A percentile compares a stretch with the other conserved stretches of the same genome.
Conservation (phyloP, 306 rosid genomes). For the Citrullus mucosospermus region DNA sequence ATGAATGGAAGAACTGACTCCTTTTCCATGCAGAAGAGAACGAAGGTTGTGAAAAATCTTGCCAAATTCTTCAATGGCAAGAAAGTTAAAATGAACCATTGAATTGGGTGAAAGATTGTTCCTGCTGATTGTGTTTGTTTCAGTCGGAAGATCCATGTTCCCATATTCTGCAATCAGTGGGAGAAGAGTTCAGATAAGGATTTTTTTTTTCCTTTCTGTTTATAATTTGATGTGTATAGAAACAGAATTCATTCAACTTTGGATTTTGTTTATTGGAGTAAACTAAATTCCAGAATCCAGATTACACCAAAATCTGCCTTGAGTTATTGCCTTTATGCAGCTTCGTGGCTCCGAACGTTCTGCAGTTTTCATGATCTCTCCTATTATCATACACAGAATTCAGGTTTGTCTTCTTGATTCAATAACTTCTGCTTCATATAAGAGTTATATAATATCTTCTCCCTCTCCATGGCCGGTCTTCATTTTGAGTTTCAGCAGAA, state of each 20-base stretch:
- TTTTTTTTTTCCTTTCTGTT: background rate
- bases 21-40: conserved; percentile 50
- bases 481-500: background rate
- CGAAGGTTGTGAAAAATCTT: conserved; percentile 50
- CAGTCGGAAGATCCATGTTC: background rate
- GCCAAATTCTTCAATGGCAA: conserved; percentile 48
- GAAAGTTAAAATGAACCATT: conserved; percentile 9
- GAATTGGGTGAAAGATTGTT: conserved; percentile 4
- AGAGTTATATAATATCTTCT: background rate
- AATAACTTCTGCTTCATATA: background rate
- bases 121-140: background rate
- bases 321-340: background rate
- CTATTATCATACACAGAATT: background rate
- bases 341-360: background rate
- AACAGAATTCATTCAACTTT: background rate
- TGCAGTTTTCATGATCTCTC: background rate
- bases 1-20: conserved; percentile 19
- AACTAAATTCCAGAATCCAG: background rate
- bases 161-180: background rate
- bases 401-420: background rate
- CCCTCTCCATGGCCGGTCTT: background rate
- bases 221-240: background rate
- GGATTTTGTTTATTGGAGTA: background rate
- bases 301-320: background rate
- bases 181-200: background rate